phyloP scores from a whole-genome alignment of 768 basidiomycete species.

The Pleurotus pulmonarius region DNA sequence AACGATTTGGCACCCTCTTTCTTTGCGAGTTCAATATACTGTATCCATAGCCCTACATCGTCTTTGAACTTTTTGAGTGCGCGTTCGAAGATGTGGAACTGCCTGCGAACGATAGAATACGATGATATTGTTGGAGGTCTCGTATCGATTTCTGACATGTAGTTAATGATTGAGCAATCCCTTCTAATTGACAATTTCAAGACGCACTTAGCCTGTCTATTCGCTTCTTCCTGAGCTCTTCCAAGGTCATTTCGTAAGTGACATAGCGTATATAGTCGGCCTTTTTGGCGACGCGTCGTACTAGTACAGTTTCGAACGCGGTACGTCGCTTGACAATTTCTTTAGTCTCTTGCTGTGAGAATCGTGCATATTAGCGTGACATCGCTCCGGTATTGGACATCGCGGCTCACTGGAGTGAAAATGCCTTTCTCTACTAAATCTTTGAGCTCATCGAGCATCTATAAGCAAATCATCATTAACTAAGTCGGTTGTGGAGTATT shows the following conservation, averaged over 20 bases:
- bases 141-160: slow-evolving; percentile 28
- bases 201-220: slow-evolving; percentile 60
- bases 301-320: slow-evolving; percentile 75
- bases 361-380: neutral
- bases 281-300: slow-evolving; percentile 82
- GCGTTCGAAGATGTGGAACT: slow-evolving; percentile 89
- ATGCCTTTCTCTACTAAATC: slow-evolving; percentile 83
- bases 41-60: slow-evolving; percentile 84
- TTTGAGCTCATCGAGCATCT: slow-evolving; percentile 95
- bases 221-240: slow-evolving; percentile 75
- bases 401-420: slow-evolving; percentile 66
- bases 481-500: neutral
- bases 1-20: slow-evolving; percentile 74
- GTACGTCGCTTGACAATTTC: slow-evolving; percentile 85
- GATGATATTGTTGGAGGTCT: slow-evolving; percentile 69
- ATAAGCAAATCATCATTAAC: slow-evolving; percentile 9
- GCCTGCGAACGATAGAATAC: slow-evolving; percentile 79
- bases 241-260: slow-evolving; percentile 88
- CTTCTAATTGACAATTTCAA: too few species aligned
- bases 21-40: slow-evolving; percentile 85
- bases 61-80: slow-evolving; percentile 85
- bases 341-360: slow-evolving; percentile 66
- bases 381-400: too few species aligned
- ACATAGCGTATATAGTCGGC: slow-evolving; percentile 87
- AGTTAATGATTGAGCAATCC: too few species aligned